These are phyloP conservation scores for Leucocoprinus birnbaumii DNA, from an alignment of 768 basidiomycete species.

Conservation along the genomic window DNA sequence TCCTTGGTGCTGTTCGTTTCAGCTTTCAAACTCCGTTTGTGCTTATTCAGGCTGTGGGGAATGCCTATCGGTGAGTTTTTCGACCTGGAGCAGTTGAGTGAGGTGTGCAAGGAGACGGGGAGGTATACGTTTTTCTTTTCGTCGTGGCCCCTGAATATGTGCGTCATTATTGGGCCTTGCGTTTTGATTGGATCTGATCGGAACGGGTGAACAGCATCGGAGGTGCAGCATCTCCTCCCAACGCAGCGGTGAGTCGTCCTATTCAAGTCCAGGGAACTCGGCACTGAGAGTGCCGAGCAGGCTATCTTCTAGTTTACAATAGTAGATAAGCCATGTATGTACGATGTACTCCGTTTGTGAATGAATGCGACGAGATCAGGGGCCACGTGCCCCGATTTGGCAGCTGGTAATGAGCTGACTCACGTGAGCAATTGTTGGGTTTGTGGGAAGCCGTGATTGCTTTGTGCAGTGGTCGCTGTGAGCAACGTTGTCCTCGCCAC, in stretches of 20 bases:
- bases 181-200: conserved; percentile 7
- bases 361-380: background rate
- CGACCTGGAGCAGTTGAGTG: conserved; percentile 62
- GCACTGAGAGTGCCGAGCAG: background rate
- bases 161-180: conserved; percentile 24
- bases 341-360: background rate
- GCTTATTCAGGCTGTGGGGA: conserved; percentile 53
- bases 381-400: conserved; percentile 9
- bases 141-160: conserved; percentile 76
- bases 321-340: conserved; percentile 1
- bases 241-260: conserved; percentile 54
- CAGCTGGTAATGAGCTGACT: conserved; percentile 7
- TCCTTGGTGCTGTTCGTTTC: background rate
- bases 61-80: conserved; percentile 81
- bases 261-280: background rate
- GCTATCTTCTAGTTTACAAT: conserved; percentile 3
- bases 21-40: background rate
- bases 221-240: conserved; percentile 68
- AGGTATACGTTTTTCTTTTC: conserved; percentile 76
- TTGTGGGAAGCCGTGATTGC: conserved; percentile 1
- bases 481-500: conserved; percentile 11
- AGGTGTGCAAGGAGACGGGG: conserved; percentile 51
- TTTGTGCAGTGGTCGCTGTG: background rate
- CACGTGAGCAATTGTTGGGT: conserved; percentile 26
- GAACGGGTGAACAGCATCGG: conserved; percentile 42